phyloP scores from a whole-genome alignment of 2,329 filamentous ascomycete genomes.

The Lasiodiplodia sp. region DNA sequence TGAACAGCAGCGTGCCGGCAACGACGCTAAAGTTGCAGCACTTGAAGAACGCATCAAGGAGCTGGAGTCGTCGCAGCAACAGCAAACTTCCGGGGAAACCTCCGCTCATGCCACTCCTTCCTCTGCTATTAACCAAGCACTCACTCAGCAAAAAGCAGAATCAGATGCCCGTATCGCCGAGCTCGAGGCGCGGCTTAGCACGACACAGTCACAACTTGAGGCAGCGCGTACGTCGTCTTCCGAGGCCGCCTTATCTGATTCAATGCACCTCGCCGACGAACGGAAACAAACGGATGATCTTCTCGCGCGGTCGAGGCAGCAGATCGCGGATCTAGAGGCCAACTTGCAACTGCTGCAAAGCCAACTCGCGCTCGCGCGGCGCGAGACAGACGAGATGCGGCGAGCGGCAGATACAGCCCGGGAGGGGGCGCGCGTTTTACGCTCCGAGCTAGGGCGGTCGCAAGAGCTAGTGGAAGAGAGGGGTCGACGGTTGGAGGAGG shows the following conservation, averaged over 20 bases:
- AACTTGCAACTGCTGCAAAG: constrained; percentile 15
- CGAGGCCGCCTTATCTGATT: not conserved
- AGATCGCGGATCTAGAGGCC: constrained; percentile 22
- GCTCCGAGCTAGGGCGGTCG: constrained; percentile 11
- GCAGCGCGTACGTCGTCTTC: not conserved
- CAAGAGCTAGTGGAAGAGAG: not conserved
- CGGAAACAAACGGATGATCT: constrained; percentile 13
- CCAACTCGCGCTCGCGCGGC: constrained; percentile 16
- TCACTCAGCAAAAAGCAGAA: constrained; percentile 22
- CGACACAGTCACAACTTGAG: constrained; percentile 20
- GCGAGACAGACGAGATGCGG: not conserved
- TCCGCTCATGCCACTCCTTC: not conserved
- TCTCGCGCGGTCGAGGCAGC: constrained; percentile 14
- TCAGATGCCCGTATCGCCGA: constrained; percentile 28
- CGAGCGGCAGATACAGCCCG: constrained; percentile 1
- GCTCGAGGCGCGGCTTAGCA: constrained; percentile 22
- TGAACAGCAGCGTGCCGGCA: constrained; percentile 23
- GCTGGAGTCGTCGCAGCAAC: not conserved
- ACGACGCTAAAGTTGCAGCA: constrained; percentile 10
- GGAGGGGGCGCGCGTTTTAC: constrained; percentile 18
- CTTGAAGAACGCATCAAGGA: constrained; percentile 11
- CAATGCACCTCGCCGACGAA: not conserved
- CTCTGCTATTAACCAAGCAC: not conserved
- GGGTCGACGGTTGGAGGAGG: not conserved
- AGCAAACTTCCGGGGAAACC: not conserved